phyloP scores from a whole-genome alignment of 2,329 filamentous ascomycete genomes.

The Sclerotinia minor region DNA sequence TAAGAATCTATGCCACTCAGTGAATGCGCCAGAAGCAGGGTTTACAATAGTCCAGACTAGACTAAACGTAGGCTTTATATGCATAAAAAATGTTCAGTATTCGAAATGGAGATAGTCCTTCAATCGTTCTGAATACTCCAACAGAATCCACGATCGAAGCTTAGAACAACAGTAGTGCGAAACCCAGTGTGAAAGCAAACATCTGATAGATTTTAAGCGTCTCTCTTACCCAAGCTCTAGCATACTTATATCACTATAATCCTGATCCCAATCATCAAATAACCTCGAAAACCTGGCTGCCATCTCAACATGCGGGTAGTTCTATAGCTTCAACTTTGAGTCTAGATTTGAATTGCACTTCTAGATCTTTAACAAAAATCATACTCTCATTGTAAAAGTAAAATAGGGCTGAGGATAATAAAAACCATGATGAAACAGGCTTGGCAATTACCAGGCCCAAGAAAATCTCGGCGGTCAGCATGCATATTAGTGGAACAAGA shows the following conservation, averaged over 20 bases:
- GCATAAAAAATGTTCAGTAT: no score
- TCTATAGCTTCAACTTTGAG: background rate
- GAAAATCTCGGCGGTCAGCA: background rate
- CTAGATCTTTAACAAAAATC: background rate
- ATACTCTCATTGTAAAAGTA: background rate
- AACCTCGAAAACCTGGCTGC: slow-evolving; percentile 24
- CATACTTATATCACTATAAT: slow-evolving; percentile 21
- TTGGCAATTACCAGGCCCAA: background rate
- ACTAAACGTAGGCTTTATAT: no score
- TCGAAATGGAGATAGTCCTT: no score
- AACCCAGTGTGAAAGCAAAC: background rate
- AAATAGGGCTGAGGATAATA: background rate
- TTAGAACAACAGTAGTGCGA: no score
- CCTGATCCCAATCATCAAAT: slow-evolving; percentile 26
- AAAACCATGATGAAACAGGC: background rate
- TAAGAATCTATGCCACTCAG: background rate
- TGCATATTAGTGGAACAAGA: background rate
- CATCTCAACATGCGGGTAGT: background rate
- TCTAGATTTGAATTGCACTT: background rate
- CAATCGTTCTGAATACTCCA: no score
- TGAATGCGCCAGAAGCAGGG: background rate
- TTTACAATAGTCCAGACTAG: no score
- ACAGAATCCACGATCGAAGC: no score
- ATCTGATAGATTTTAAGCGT: background rate
- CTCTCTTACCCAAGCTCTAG: slow-evolving; percentile 22